phyloP scores from a whole-genome alignment of 768 basidiomycete species.

The Mrakia hoshinonis region DNA sequence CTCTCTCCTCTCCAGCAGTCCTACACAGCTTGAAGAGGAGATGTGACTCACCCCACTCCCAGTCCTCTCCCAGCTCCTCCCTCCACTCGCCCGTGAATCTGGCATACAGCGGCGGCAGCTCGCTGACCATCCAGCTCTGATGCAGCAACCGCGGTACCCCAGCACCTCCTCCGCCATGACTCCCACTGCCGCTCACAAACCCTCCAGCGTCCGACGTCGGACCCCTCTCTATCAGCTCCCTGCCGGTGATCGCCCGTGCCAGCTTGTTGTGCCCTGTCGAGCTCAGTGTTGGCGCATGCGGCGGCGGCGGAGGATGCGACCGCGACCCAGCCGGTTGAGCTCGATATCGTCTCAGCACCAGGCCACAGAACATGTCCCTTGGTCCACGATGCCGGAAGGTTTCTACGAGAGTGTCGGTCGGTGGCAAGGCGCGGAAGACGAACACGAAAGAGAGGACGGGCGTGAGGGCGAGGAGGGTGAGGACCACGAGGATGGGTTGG shows the following conservation, averaged over 20 bases:
- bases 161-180: neutral
- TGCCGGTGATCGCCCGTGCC: neutral
- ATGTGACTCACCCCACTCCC: slow-evolving; percentile 26
- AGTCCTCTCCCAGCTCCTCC: slow-evolving; percentile 26
- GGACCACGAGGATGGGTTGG: neutral
- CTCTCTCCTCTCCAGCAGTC: neutral
- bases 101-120: slow-evolving; percentile 28
- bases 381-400: neutral
- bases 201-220: neutral
- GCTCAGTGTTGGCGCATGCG: neutral
- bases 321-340: neutral
- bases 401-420: neutral
- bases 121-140: slow-evolving; percentile 31
- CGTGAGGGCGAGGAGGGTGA: neutral
- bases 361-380: slow-evolving; percentile 1
- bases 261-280: no score
- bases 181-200: neutral
- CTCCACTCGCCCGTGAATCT: slow-evolving; percentile 28
- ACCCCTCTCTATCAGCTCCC: slow-evolving; percentile 5
- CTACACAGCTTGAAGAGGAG: no score
- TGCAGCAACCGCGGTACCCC: slow-evolving; percentile 29
- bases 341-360: neutral
- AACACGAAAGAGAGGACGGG: neutral
- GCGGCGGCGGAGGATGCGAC: neutral
- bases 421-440: neutral